phyloP scores from a whole-genome alignment of 2,329 filamentous ascomycete genomes.

The Plenodomus tracheiphilus region DNA sequence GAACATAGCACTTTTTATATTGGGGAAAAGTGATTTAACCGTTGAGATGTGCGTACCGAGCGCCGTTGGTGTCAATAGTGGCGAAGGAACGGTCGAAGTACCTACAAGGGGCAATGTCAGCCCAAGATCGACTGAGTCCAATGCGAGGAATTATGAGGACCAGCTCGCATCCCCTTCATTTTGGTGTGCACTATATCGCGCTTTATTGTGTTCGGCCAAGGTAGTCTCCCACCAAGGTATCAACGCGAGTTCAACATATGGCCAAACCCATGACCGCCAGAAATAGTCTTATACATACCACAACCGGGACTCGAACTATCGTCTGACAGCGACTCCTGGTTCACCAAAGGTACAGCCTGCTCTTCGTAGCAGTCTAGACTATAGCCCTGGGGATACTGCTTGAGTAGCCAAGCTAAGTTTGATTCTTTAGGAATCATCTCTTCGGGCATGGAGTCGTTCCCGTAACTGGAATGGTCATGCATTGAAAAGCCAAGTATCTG shows the following conservation, averaged over 20 bases:
- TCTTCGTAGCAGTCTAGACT: slow-evolving; percentile 6
- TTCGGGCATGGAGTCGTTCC: slow-evolving; percentile 1
- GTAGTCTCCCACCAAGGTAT: no score
- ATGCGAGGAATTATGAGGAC: no score
- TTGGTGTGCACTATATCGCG: no score
- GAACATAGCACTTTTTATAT: slow-evolving; percentile 27
- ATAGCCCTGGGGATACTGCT: slow-evolving; percentile 11
- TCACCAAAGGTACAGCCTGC: neutral
- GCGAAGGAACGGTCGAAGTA: no score
- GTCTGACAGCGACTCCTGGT: neutral
- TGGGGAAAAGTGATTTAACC: slow-evolving; percentile 54
- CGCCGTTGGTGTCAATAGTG: neutral
- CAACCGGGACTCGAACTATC: neutral
- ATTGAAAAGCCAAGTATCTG: slow-evolving; percentile 21
- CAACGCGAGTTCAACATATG: no score
- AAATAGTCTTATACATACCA: neutral
- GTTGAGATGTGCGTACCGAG: neutral
- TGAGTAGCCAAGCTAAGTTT: slow-evolving; percentile 7
- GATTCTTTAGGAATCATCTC: slow-evolving; percentile 7
- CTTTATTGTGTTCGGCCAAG: no score
- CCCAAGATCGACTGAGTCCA: no score
- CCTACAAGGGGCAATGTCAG: no score
- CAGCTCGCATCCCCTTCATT: no score
- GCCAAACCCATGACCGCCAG: no score
- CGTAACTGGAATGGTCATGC: neutral